phyloP scores from a whole-genome alignment of 805 yeast genomes.

The Wickerhamomyces chambardii region DNA sequence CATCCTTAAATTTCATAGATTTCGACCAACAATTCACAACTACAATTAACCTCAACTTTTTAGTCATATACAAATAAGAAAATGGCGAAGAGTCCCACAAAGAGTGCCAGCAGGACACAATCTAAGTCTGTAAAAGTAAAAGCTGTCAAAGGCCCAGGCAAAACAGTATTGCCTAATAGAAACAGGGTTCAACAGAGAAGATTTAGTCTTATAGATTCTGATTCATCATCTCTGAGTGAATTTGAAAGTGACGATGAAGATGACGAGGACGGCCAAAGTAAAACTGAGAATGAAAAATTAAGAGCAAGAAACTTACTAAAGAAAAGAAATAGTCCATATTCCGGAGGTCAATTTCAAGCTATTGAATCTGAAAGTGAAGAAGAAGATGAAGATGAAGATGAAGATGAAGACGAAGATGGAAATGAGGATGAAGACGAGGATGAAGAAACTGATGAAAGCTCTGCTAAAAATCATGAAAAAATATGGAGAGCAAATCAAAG shows the following conservation, averaged over 20 bases:
- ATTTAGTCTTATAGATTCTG: conserved; percentile 35
- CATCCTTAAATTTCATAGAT: too few species aligned
- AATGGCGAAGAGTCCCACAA: conserved; percentile 23
- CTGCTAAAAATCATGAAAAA: conserved; percentile 16
- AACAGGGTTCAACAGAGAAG: conserved; percentile 24
- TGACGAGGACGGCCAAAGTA: conserved; percentile 4
- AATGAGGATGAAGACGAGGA: conserved; percentile 3
- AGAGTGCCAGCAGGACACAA: conserved; percentile 14
- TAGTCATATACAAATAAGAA: too few species aligned
- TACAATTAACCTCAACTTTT: too few species aligned
- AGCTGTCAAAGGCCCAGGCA: conserved; percentile 19
- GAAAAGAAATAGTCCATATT: conserved; percentile 17
- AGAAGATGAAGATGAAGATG: conserved; percentile 4
- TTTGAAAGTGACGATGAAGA: conserved; percentile 23
- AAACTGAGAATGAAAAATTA: too few species aligned
- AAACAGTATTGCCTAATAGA: conserved; percentile 14
- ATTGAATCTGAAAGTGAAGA: conserved; percentile 24
- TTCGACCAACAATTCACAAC: too few species aligned
- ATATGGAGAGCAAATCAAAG: conserved; percentile 17
- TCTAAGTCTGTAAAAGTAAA: conserved; percentile 18
- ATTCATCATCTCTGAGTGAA: conserved; percentile 28
- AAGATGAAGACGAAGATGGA: conserved; percentile 12
- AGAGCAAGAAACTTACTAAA: conserved; percentile 1
- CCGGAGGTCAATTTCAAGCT: conserved; percentile 21
- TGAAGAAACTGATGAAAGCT: conserved; percentile 12